These are phyloP conservation scores for Cystofilobasidium capitatum DNA, from an alignment of 768 basidiomycete species.

Conservation along the genomic window DNA sequence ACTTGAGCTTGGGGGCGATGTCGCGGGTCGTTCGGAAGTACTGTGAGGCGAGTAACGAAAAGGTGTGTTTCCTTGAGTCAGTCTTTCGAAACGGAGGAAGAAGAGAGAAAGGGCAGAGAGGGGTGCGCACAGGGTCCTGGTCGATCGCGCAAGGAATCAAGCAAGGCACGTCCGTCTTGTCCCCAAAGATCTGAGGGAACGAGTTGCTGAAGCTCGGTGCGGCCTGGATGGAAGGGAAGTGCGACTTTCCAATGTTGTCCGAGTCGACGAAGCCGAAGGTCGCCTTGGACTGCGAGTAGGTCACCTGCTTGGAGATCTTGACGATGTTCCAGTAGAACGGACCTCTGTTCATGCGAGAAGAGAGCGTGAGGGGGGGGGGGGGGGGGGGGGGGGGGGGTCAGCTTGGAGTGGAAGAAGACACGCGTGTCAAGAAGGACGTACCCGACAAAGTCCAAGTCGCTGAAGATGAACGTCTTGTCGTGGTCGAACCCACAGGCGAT, in stretches of 20 bases:
- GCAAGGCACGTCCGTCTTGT: constrained; percentile 68
- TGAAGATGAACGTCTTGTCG: constrained; percentile 94
- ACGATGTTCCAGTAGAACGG: constrained; percentile 90
- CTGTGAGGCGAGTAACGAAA: constrained; percentile 47
- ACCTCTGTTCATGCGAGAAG: constrained; percentile 48
- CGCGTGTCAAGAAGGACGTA: constrained; percentile 29
- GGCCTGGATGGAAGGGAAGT: constrained; percentile 92
- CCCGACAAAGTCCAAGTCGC: constrained; percentile 75
- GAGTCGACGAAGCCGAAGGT: constrained; percentile 96
- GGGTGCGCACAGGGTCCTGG: constrained; percentile 43
- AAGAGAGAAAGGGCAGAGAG: background rate
- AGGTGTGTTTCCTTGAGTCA: constrained; percentile 25
- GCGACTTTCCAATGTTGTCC: constrained; percentile 98
- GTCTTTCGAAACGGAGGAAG: background rate
- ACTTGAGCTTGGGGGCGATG: constrained; percentile 84
- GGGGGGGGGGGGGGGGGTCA: background rate
- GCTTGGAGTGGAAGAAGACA: background rate
- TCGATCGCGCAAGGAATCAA: constrained; percentile 98
- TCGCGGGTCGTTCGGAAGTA: constrained; percentile 98
- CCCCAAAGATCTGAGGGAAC: constrained; percentile 94
- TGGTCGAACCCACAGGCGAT: constrained; percentile 90
- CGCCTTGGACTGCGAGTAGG: constrained; percentile 83
- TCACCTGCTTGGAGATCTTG: constrained; percentile 83
- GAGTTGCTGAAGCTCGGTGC: constrained; percentile 95
- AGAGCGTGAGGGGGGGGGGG: background rate